phyloP scores from a whole-genome alignment of 208 protist species.

The Plasmodiophora brassicae region DNA sequence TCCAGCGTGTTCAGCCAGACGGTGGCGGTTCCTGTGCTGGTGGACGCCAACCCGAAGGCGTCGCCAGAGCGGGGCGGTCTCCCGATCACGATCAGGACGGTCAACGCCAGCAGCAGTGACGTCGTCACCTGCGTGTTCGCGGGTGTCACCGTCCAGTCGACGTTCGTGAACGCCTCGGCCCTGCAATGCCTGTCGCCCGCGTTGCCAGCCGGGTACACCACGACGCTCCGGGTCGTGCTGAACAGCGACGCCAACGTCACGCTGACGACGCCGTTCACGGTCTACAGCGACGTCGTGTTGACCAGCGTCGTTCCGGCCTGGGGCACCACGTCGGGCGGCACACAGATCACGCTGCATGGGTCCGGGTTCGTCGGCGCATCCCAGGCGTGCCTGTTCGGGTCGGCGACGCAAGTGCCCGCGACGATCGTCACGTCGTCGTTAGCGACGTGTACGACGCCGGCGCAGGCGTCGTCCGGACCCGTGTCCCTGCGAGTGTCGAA shows the following conservation, averaged over 20 bases:
- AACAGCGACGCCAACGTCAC: neutral
- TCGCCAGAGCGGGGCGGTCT: neutral
- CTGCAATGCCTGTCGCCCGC: neutral
- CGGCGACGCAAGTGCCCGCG: neutral
- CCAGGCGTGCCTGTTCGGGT: neutral
- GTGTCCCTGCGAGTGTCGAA: neutral
- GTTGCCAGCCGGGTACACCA: neutral
- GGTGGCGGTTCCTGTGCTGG: neutral
- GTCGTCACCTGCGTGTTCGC: neutral
- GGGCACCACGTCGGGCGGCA: neutral
- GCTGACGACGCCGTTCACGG: neutral
- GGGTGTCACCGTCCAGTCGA: neutral
- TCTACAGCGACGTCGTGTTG: neutral
- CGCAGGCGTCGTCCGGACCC: neutral
- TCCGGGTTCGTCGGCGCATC: neutral
- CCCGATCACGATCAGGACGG: neutral
- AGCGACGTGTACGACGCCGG: neutral
- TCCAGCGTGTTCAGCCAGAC: no score
- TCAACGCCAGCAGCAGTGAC: neutral
- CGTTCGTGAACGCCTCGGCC: conserved; percentile 1
- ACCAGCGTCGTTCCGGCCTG: neutral
- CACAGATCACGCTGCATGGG: neutral
- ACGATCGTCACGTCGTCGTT: neutral
- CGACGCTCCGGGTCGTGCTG: neutral
- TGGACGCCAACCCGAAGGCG: neutral